These are phyloP conservation scores for Nephelium lappaceum DNA, from an alignment of 345 rosid species.

Conservation along the genomic window DNA sequence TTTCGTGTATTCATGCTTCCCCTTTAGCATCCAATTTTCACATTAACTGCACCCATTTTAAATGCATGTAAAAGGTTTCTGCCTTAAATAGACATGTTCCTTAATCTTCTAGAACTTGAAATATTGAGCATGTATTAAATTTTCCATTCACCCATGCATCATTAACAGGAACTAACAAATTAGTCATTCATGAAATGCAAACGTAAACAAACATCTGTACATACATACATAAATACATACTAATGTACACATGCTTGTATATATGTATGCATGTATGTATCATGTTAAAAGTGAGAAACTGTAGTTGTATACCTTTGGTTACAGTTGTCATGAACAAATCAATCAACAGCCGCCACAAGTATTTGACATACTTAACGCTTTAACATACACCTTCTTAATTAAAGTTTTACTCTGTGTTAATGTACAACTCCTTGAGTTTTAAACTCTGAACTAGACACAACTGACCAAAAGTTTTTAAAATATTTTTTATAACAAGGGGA, in stretches of 20 bases:
- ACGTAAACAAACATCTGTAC: too few relatives aligned
- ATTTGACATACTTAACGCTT: not conserved
- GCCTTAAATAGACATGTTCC: not conserved
- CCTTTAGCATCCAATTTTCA: not conserved
- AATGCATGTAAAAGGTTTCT: not conserved
- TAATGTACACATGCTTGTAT: not conserved
- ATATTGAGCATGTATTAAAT: not conserved
- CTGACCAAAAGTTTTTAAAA: too few relatives aligned
- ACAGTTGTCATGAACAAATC: too few relatives aligned
- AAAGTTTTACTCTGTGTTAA: not conserved
- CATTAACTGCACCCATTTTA: not conserved
- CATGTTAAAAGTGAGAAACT: not conserved
- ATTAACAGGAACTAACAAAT: not conserved
- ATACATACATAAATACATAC: not conserved
- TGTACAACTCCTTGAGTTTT: too few relatives aligned
- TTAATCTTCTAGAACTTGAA: not conserved
- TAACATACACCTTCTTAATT: too few relatives aligned
- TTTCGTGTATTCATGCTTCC: constrained; percentile 2
- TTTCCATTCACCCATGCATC: not conserved
- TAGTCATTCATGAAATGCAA: too few relatives aligned
- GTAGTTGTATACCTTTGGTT: too few relatives aligned
- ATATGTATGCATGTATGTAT: not conserved
- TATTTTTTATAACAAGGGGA: too few relatives aligned
- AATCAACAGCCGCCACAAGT: too few relatives aligned
- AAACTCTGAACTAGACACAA: too few relatives aligned